Base-by-base conservation (phyloP, 805 yeast species). In the Lipomyces spencermartinsiae region DNA sequence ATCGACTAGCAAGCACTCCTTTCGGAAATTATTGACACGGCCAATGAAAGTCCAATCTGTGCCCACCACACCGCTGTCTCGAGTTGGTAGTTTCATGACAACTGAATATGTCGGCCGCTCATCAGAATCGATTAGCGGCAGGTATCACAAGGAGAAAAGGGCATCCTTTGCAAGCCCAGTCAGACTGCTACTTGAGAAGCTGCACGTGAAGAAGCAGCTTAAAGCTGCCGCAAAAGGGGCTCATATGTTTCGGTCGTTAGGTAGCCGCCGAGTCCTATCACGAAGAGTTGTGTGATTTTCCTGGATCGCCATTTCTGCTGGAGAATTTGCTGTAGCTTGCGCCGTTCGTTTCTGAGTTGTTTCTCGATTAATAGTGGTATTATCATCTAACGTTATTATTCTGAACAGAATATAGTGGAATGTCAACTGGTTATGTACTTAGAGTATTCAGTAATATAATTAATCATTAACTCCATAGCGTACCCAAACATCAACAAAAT, bases 221-320 rank as follows among this genome's bases (percentile, higher is more conserved):
- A 43, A 16, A 7, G 22, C 49, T 16, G 49, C 49, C n/a, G 22
- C 49, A 16, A 43, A 43, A n/a, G 22, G 22, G 10, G 25, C 10
- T 43, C 49, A 43, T 9, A n/a, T 43, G 3, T n/a, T 43, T 43
- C 49, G 49, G 49, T 43, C 49, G 22, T n/a, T 43, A 8, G 16
- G 49, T n/a, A 43, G 49, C 49, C 49, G 49, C 9, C 49, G 49
- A 43, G n/a, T 43, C n/a, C 49, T 43, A 19, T n/a, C 49, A 9
- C 49, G 49, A 43, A 43, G 49, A 43, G 49, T 19, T 9, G 22
- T 43, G 49, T 43, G 49, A 43, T 43, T 43, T 8, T 43, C 14
- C 16, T 43, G 14, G n/a, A n/a, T n/a, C n/a, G n/a, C n/a, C n/a
- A n/a, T n/a, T 43, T 43, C 14, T 43, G 22, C 43, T 43, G 16